Evolutionary conservation across 164 flowering plant genomes (phyloP).

Genomic region (Houttuynia cordata): DNA sequence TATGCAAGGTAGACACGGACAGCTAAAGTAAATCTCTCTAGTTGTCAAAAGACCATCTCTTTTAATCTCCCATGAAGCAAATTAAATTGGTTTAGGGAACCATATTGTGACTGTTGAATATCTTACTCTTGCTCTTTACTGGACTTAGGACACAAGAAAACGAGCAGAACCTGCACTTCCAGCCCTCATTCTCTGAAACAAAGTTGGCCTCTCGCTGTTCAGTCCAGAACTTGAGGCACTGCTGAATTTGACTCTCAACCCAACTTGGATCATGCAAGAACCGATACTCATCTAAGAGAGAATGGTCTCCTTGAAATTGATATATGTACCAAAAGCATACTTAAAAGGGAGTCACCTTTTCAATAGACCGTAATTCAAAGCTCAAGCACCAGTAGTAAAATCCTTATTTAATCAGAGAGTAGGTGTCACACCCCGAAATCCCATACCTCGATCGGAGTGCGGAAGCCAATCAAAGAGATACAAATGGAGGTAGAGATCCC

Average conservation of each 20-base stretch:
- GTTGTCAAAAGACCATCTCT: too few species aligned
- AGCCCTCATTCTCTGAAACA: constrained; percentile 48
- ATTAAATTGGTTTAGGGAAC: neutral
- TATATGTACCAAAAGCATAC: constrained; percentile 35
- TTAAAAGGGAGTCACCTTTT: neutral
- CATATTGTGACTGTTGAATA: neutral
- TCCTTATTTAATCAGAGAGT: too few species aligned
- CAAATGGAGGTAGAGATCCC: too few species aligned
- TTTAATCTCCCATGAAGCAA: too few species aligned
- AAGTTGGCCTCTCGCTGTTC: constrained; percentile 55
- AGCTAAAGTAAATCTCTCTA: too few species aligned
- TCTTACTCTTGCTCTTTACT: neutral
- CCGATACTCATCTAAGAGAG: constrained; percentile 53
- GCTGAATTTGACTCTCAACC: constrained; percentile 34
- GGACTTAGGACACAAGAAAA: constrained; percentile 33
- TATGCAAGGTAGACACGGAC: too few species aligned
- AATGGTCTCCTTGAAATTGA: constrained; percentile 45
- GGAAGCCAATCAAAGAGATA: too few species aligned
- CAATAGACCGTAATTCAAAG: neutral
- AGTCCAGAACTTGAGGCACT: constrained; percentile 56
- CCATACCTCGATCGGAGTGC: too few species aligned
- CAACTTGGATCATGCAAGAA: constrained; percentile 47
- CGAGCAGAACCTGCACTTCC: constrained; percentile 69
- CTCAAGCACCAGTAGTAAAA: neutral
- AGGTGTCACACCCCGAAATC: too few species aligned